Evolutionary conservation across 75 land plant genomes (phyloP).

Genomic region (Picea sitchensis): DNA sequence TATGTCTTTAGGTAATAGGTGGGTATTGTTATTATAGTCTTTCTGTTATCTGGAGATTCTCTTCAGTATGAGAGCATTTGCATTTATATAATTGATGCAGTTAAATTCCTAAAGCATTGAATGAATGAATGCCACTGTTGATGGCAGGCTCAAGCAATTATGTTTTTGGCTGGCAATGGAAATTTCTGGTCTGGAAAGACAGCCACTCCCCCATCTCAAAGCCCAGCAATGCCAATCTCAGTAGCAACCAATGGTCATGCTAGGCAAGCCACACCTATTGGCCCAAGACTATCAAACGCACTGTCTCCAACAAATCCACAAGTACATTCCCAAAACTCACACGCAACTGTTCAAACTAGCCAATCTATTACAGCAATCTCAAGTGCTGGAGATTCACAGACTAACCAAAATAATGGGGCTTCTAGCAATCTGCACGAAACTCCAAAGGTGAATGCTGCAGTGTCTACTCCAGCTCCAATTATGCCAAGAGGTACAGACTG

Average conservation of each 20-base stretch:
- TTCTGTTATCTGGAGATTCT: neutral
- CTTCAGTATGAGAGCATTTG: neutral
- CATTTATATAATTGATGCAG: neutral
- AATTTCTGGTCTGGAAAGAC: conserved; percentile 15
- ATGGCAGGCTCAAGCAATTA: conserved; percentile 61
- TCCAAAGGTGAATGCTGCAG: conserved; percentile 3
- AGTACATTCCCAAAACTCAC: neutral
- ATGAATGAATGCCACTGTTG: neutral
- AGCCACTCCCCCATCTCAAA: conserved; percentile 11
- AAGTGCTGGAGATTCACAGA: neutral
- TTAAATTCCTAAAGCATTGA: neutral
- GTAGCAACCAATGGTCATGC: conserved; percentile 1
- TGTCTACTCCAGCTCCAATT: conserved; percentile 20
- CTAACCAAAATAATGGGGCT: neutral
- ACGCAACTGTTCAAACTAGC: conserved; percentile 6
- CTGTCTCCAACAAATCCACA: neutral
- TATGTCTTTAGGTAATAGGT: neutral
- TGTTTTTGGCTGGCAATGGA: conserved; percentile 53
- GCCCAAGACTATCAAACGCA: neutral
- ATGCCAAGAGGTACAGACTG: conserved; percentile 21
- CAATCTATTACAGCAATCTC: conserved; percentile 1
- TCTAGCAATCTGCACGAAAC: neutral
- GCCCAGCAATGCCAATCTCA: conserved; percentile 9
- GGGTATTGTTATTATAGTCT: neutral
- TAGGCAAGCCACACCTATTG: conserved; percentile 1